Base-by-base conservation (phyloP, 768 basidiomycete genomes). In the Boletus rubroflammeus region DNA sequence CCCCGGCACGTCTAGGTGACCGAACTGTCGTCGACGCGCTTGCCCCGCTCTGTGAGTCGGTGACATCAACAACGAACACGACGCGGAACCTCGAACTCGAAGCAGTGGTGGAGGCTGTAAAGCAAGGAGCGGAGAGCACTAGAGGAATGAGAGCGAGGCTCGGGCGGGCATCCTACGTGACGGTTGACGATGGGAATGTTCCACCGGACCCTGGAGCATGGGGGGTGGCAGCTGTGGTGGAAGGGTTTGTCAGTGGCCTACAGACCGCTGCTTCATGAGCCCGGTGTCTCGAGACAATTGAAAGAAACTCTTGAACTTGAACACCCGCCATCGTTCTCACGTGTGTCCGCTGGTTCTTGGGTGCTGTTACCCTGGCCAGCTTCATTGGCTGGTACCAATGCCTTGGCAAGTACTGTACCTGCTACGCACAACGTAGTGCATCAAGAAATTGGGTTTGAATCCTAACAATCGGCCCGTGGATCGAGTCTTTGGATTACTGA, bases 11-110 rank as follows among this genome's bases (percentile, higher is more conserved):
- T 63, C 73, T 72, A 3, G 81, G 81, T 0, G 81, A 82, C 43
- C 75, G 81, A n/a, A 85, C 81, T 0, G 66, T 83, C 44, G 72
- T 85, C 28, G 82, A 84, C 51, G 78, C 82, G 0, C 71, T 84
- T 7, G 57, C 64, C 15, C 77, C 80, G 15, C 79, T 83, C 54
- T 77, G 76, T 46, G 60, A 59, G 8, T 59, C 70, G 13, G n/a
- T 47, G 36, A 32, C 19, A 23, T 34, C 50, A 6, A 39, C 17
- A n/a, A 34, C 38, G 19, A 45, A 19, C 23, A 34, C 25, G 11
- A 36, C 26, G 19, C 31, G 35, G 34, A 23, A 32, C 6, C 13
- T 23, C 17, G 17, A 13, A 13, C 32, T 51, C 10, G 32, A 51
- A 44, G 41, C n/a, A 25, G 38, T 54, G 1, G 75, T 72, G 0